Base-by-base conservation (phyloP, 202 grass and related monocot genomes). In the Setaria italica region DNA sequence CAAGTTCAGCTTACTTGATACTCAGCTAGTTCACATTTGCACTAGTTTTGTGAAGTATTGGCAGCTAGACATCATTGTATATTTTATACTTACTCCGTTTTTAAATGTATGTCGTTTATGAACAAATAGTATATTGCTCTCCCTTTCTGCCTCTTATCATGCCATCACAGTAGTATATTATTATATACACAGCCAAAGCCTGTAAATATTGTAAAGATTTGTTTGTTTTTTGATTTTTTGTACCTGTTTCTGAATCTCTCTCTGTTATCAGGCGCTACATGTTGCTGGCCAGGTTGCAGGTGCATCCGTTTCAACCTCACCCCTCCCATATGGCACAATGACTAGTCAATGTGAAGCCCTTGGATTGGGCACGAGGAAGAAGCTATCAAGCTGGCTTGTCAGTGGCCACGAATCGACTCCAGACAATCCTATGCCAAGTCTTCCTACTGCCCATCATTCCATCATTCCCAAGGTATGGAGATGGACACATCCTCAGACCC, bases 271-370 rank as follows among this genome's bases (percentile, higher is more conserved):
- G 97, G 97, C 91, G 12, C 87, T 99, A 77, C 93, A 99, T 81
- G 93, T 99, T 72, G 93, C 97, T 49, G 93, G 97, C 53, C 93
- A 96, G 80, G 93, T 99, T 65, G 93, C 90, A 32, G 97, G 91
- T 74, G 81, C 97, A 86, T 96, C 93, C 53, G 90, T 99, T 60
- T 99, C 92, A 12, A 94, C 93, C 11, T 99, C 97, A 46, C 97
- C 93, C 2, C 91, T 99, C 59, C 94, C 93, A 1, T 99, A 99
- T 32, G 94, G 64, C 25, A 90, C 90, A 63, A 96, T 99, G 97
- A 91, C 97, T 59, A 91, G 92, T 77, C 97, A 99, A 86, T 99
- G 97, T 1, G 97, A 99, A 86, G 92, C 97, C 53, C 88, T 99
- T 14, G 94, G 94, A 70, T 88, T 82, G 70, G 97, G 90, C 82